Evolutionary conservation across 306 rosid species (phyloP), one percentile per base, ranked within the genome.

Genomic region (Pueraria montana): DNA sequence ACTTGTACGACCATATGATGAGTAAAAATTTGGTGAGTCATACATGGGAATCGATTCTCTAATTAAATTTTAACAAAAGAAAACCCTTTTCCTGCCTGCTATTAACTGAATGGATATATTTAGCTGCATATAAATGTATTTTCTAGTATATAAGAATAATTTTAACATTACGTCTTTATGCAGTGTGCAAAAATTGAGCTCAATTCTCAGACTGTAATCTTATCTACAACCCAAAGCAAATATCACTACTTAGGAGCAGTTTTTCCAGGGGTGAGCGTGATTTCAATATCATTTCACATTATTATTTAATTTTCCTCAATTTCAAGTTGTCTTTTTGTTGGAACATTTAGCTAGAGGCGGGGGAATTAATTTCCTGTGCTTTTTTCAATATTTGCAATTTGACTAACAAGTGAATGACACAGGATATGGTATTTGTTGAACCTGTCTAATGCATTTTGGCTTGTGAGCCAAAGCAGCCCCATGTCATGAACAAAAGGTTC

Each of bases 171-270:
- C 70, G 32, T 64, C 6, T 32, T 16, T 17, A 10, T 64, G 46
- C 46, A 64, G 71, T 64, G 71, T 64, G 71, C 71, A 34, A 64
- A 63, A 64, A 64, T 64, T 64, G 71, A 16, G 0, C 24, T 64
- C 1, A 21, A 23, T 17, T 6, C 12, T 0, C 23, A 64, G 0
- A 34, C 24, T 8, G 0, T 64, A 32, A 64, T 64, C 46, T 17
- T 64, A 8, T 30, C 46, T 6, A 63, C 23, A 63, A 63, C 70
- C 2, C 23, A 63, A 30, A 30, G 70, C 70, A 32, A 17, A 16
- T 1, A 16, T 13, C 43, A 63, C 13, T 63, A 0, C 12, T 32
- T 63, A 17, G 70, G 70, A 32, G 2, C 43, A 27, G 1, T 63
- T 63, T 63, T 63, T 16, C 23, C 45, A 63, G 23, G 6, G 6